Percentiles rank a stretch among this genome's conserved stretches.
Evolutionary conservation across 2,329 filamentous ascomycete genomes (phyloP).

Genomic region (Cadophora luteo-olivacea): DNA sequence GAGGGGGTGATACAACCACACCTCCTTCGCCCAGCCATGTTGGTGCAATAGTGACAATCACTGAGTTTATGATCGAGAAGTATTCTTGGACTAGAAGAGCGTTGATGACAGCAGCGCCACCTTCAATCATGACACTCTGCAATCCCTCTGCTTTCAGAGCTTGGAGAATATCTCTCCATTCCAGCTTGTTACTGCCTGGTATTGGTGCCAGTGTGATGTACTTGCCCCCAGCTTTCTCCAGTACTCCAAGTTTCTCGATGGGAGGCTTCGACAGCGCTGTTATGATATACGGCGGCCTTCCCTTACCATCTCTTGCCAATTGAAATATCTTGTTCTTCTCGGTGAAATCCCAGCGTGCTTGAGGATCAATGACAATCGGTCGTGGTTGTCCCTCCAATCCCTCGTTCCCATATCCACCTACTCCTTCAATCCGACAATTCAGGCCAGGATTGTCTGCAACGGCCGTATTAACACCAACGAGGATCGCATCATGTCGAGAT

Average conservation of each 20-base stretch:
- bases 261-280: constrained; percentile 43
- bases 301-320: constrained; percentile 25
- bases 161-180: constrained; percentile 32
- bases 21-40: constrained; percentile 87
- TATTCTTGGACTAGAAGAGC: constrained; percentile 71
- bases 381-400: constrained; percentile 70
- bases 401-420: constrained; percentile 47
- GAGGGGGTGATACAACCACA: constrained; percentile 73
- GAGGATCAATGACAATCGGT: constrained; percentile 83
- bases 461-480: constrained; percentile 85
- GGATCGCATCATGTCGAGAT: constrained; percentile 80
- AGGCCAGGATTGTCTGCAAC: constrained; percentile 84
- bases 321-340: constrained; percentile 29
- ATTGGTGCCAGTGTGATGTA: constrained; percentile 21
- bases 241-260: background rate
- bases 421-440: constrained; percentile 65
- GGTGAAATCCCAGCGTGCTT: constrained; percentile 67
- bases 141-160: constrained; percentile 48
- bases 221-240: constrained; percentile 27
- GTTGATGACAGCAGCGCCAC: constrained; percentile 83
- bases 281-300: constrained; percentile 68
- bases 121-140: constrained; percentile 88
- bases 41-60: constrained; percentile 89
- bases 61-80: constrained; percentile 70
- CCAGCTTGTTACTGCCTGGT: constrained; percentile 20